phyloP scores from a whole-genome alignment of 164 flowering plant species.

The Paratinospora sagittata region DNA sequence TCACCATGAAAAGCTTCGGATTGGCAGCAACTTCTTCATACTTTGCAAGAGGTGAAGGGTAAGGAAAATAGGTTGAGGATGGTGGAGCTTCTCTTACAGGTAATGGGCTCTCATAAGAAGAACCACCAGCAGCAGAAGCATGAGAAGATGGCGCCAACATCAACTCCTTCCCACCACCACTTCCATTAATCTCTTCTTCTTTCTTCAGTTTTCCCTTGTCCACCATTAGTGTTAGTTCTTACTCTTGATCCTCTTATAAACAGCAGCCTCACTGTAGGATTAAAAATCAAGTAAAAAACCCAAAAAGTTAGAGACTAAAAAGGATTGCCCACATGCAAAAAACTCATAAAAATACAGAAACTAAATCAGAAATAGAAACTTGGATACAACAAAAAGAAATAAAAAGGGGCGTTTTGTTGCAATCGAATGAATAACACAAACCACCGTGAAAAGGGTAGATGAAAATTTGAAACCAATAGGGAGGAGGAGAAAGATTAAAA shows the following conservation, averaged over 20 bases:
- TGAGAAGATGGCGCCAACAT: slow-evolving; percentile 30
- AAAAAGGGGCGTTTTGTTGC: background rate
- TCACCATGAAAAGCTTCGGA: slow-evolving; percentile 48
- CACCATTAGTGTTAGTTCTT: slow-evolving; percentile 16
- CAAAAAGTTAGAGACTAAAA: background rate
- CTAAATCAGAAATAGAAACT: too few relatives aligned
- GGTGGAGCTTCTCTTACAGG: slow-evolving; percentile 20
- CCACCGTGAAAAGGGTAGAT: background rate
- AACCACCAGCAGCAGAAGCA: slow-evolving; percentile 24
- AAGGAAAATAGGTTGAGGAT: slow-evolving; percentile 21
- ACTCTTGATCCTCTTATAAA: background rate
- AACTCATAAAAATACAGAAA: too few relatives aligned
- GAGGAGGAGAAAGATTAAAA: background rate
- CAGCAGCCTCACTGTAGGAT: background rate
- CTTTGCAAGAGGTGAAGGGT: slow-evolving; percentile 50
- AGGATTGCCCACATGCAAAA: too few relatives aligned
- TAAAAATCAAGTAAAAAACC: background rate
- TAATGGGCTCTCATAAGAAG: slow-evolving; percentile 14
- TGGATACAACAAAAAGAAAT: background rate
- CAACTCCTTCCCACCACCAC: slow-evolving; percentile 14
- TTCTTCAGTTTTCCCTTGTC: slow-evolving; percentile 8
- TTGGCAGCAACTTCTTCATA: slow-evolving; percentile 53
- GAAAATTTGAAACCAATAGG: background rate
- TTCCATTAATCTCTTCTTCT: slow-evolving; percentile 13
- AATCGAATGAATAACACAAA: background rate